Conservation (phyloP, 2,329 filamentous ascomycete species). For the Cyclaneusma minus region DNA sequence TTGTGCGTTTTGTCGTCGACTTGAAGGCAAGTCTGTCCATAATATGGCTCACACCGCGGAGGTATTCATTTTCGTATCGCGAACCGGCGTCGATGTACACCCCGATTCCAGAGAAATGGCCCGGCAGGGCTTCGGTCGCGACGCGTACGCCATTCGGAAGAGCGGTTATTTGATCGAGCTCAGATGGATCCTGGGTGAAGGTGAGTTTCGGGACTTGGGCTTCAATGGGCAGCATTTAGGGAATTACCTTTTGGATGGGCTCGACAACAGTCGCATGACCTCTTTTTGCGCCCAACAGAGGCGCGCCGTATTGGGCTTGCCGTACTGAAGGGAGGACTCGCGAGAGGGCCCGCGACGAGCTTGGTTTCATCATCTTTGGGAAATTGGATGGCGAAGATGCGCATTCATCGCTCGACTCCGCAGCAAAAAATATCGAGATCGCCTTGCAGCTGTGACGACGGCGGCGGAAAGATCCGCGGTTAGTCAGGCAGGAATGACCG, state of each 20-base stretch:
- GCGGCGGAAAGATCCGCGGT: no score
- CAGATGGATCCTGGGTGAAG: conserved; percentile 53
- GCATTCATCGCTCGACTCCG: background rate
- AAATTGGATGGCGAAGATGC: background rate
- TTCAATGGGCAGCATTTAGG: conserved; percentile 3
- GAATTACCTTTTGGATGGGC: conserved; percentile 17
- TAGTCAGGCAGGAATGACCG: no score
- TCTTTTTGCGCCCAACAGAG: conserved; percentile 13
- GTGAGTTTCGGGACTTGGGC: conserved; percentile 7
- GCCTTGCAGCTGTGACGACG: background rate
- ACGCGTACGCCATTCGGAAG: conserved; percentile 87
- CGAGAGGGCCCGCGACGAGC: conserved; percentile 12
- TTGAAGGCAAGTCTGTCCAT: conserved; percentile 95
- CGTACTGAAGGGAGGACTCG: conserved; percentile 8
- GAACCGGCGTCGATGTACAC: conserved; percentile 95
- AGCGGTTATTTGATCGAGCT: conserved; percentile 76
- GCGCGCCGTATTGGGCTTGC: conserved; percentile 7
- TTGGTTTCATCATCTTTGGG: conserved; percentile 15
- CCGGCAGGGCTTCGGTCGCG: conserved; percentile 84
- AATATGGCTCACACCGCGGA: conserved; percentile 88
- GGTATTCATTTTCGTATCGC: conserved; percentile 71
- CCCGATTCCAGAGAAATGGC: conserved; percentile 86
- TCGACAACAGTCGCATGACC: conserved; percentile 17
- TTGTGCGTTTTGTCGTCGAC: conserved; percentile 53
- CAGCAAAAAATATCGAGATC: background rate